A percentile compares a stretch with the other conserved stretches of the same genome.
Conservation (phyloP, 1,284 basidiomycete genomes). For the Apiotrichum siamense region DNA sequence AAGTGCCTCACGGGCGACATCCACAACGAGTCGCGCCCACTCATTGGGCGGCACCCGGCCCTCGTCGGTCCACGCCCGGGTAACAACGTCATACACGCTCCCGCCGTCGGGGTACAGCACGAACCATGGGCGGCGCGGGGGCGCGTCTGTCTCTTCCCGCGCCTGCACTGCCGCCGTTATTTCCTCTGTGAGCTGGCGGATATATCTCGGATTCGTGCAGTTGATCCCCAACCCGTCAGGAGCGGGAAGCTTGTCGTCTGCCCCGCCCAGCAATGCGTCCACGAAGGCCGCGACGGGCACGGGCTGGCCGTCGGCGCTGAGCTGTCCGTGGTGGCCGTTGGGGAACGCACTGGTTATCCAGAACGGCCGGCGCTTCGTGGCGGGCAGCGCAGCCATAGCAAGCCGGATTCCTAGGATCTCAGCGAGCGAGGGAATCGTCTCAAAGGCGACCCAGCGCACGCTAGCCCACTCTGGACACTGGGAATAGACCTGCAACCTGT, state of each 20-base stretch:
- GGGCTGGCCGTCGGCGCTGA: conserved; percentile 16
- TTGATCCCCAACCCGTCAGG: conserved; percentile 64
- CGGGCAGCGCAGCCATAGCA: conserved; percentile 53
- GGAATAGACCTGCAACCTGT: conserved; percentile 57
- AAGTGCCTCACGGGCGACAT: conserved; percentile 30
- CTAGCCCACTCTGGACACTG: conserved; percentile 53
- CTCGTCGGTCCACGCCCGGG: conserved; percentile 51
- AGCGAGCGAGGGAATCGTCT: conserved; percentile 65
- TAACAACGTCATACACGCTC: conserved; percentile 54
- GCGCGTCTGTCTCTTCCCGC: no score
- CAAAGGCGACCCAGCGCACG: conserved; percentile 66
- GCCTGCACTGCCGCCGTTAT: conserved; percentile 15
- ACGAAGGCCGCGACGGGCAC: conserved; percentile 48
- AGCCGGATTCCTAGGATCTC: conserved; percentile 62
- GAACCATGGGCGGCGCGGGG: conserved; percentile 36
- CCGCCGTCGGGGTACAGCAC: conserved; percentile 70
- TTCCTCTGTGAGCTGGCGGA: conserved; percentile 45
- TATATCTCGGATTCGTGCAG: conserved; percentile 54
- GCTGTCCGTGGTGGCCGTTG: conserved; percentile 26
- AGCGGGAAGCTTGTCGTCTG: conserved; percentile 4
- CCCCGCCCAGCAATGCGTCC: conserved; percentile 30
- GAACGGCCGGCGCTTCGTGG: conserved; percentile 52
- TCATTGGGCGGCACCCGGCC: conserved; percentile 14
- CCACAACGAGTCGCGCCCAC: conserved; percentile 52
- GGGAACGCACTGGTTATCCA: conserved; percentile 72